Evolutionary conservation across 2,329 filamentous ascomycete species (phyloP), one percentile per base, ranked within the genome.

Genomic region (Ophiostoma ulmi): DNA sequence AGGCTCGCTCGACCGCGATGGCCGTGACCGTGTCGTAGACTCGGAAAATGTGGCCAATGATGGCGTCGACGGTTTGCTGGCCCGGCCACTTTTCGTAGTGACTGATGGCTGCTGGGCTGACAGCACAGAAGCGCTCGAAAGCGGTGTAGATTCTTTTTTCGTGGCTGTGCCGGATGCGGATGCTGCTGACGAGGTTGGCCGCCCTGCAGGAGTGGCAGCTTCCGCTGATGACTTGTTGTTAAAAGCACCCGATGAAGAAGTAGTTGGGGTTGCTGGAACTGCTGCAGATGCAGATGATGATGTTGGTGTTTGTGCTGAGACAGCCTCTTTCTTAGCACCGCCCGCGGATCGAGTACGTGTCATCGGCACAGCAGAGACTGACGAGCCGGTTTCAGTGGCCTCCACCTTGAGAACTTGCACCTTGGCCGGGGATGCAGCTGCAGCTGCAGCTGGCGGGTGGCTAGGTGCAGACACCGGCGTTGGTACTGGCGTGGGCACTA

Each of bases 61-160:
- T 17, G 88, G 88, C 1, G 88, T 90, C 4, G 87, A 90, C 1
- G 87, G 88, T 77, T 90, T 90, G 77, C 87, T 90, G 13, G 88
- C 86, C 71, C 88, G 82, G 2, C 88, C 88, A 73, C 87, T 89
- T 79, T 90, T 90, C 1, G 87, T 89, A 67, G 80, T 82, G 14
- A 87, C 82, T 1, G 83, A 80, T 0, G 48, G 79, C 78, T 48
- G 72, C 65, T 68, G 70, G 39, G 58, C 52, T 3, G 69, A 20
- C 64, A 63, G 20, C 13, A 65, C 65, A 35, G 79, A 77, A 4
- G 65, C 22, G 67, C 80, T 77, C 10, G 80, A 78, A 38, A 68
- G 31, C 14, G 80, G 78, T 61, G 78, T 75, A 3, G 77, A 52
- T 74, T 81, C 83, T 73, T 78, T 82, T 75, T 79, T 84, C 41